phyloP scores from a whole-genome alignment of 2,329 filamentous ascomycete genomes.

The Fusarium dlaminii region DNA sequence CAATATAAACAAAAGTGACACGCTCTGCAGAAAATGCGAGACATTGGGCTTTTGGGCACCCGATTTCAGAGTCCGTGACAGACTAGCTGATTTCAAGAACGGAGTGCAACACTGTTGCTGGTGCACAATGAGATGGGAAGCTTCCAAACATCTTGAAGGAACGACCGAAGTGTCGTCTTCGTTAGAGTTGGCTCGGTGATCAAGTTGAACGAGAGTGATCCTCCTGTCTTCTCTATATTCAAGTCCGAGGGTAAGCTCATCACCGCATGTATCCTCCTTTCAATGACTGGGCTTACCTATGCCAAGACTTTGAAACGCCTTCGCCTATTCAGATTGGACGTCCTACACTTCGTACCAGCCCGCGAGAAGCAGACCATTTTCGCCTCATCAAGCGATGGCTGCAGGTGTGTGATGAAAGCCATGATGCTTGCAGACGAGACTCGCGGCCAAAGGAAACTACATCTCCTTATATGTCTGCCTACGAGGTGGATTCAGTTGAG shows the following conservation, averaged over 20 bases:
- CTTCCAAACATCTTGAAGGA: neutral
- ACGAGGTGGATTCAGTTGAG: neutral
- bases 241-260: neutral
- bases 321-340: neutral
- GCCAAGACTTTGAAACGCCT: neutral
- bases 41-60: neutral
- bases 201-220: constrained; percentile 12
- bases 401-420: neutral
- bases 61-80: neutral
- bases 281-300: neutral
- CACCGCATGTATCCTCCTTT: too few relatives aligned
- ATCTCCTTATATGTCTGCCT: neutral
- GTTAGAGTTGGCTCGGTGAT: neutral
- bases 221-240: constrained; percentile 18
- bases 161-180: neutral
- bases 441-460: neutral
- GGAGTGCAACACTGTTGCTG: neutral
- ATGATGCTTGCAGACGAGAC: neutral
- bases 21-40: neutral
- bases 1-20: neutral
- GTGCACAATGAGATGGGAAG: constrained; percentile 14
- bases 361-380: neutral
- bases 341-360: neutral
- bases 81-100: neutral
- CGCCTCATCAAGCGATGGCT: constrained; percentile 6